phyloP scores from a whole-genome alignment of 2,329 filamentous ascomycete species.

The Nothophaeocryptopus gaeumannii region DNA sequence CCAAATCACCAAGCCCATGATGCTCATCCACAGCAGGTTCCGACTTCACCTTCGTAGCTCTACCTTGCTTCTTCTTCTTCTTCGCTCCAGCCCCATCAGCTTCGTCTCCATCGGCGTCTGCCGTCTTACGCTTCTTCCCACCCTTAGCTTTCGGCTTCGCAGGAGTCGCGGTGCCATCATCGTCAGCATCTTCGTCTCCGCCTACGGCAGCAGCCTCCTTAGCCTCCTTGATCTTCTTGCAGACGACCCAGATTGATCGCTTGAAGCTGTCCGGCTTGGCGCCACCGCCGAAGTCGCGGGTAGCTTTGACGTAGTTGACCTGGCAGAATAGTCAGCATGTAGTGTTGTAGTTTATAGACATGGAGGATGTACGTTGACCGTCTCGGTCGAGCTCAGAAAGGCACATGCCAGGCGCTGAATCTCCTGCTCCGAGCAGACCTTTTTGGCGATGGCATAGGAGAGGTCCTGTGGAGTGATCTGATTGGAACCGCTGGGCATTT shows the following conservation, averaged over 20 bases:
- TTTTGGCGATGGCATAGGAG: conserved; percentile 20
- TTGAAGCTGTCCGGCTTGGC: conserved; percentile 24
- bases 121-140: conserved; percentile 17
- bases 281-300: conserved; percentile 16
- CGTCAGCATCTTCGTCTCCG: conserved; percentile 2
- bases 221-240: conserved; percentile 24
- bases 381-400: conserved; percentile 15
- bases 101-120: conserved; percentile 6
- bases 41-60: conserved; percentile 9
- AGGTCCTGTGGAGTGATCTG: conserved; percentile 16
- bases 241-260: conserved; percentile 22
- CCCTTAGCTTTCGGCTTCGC: conserved; percentile 7
- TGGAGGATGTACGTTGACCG: background rate
- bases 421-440: conserved; percentile 18
- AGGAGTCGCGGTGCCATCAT: background rate
- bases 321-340: background rate
- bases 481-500: conserved; percentile 13
- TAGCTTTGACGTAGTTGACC: conserved; percentile 21
- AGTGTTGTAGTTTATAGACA: background rate
- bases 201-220: conserved; percentile 3
- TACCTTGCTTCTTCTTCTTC: conserved; percentile 7
- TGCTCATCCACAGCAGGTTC: conserved; percentile 1
- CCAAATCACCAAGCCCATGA: background rate
- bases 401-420: conserved; percentile 25
- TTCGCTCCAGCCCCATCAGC: background rate